A percentile compares a stretch with the other conserved stretches of the same genome.
Evolutionary conservation across 805 yeast genomes (phyloP).

Genomic region (Cyberlindnera maritima): DNA sequence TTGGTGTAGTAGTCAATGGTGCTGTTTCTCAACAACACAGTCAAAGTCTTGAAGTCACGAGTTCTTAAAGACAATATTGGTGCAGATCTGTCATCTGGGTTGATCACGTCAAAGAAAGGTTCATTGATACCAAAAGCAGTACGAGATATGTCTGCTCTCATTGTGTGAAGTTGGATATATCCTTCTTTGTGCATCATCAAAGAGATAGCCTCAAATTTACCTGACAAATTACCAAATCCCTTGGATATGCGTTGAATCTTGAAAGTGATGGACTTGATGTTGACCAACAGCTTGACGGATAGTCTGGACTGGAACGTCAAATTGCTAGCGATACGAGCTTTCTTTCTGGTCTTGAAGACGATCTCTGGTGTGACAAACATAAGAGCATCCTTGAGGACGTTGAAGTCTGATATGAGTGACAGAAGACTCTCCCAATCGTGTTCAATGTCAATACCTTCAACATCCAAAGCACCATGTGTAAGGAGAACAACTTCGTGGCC

Average conservation of each 20-base stretch:
- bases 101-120: slow-evolving; percentile 32
- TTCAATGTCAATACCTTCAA: slow-evolving; percentile 30
- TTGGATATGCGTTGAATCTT: slow-evolving; percentile 23
- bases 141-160: slow-evolving; percentile 15
- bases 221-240: slow-evolving; percentile 34
- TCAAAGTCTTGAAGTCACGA: slow-evolving; percentile 34
- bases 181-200: slow-evolving; percentile 18
- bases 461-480: slow-evolving; percentile 11
- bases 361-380: slow-evolving; percentile 17
- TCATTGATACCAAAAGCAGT: slow-evolving; percentile 21
- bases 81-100: slow-evolving; percentile 31
- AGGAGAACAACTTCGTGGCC: slow-evolving; percentile 28
- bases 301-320: slow-evolving; percentile 21
- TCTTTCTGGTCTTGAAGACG: slow-evolving; percentile 25
- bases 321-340: slow-evolving; percentile 23
- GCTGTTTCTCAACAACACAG: slow-evolving; percentile 46
- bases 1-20: slow-evolving; percentile 55
- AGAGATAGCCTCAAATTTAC: slow-evolving; percentile 15
- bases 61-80: slow-evolving; percentile 42
- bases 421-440: slow-evolving; percentile 30
- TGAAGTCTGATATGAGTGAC: slow-evolving; percentile 12
- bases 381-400: slow-evolving; percentile 6
- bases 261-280: slow-evolving; percentile 14
- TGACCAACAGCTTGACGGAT: slow-evolving; percentile 11
- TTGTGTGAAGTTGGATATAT: slow-evolving; percentile 20